Conservation (phyloP, 2,329 filamentous ascomycete species). For the Epichloe coenophiala region DNA sequence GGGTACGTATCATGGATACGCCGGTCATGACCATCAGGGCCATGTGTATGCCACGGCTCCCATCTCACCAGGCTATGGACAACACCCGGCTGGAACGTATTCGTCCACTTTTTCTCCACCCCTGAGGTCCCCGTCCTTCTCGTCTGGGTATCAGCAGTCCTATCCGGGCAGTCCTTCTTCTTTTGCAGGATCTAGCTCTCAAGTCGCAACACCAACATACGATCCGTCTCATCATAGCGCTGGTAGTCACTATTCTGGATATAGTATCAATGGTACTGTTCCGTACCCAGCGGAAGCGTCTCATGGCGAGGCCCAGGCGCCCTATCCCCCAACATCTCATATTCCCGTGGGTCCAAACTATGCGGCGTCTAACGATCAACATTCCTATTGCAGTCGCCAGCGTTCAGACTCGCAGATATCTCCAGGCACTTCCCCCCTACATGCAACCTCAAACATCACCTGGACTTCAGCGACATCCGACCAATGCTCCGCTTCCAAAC, state of each 20-base stretch:
- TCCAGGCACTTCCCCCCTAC: constrained; percentile 32
- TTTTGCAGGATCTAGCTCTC: constrained; percentile 12
- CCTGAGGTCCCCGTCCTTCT: constrained; percentile 16
- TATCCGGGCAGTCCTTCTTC: constrained; percentile 22
- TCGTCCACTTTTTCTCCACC: constrained; percentile 10
- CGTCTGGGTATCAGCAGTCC: constrained; percentile 27
- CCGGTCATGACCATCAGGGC: constrained; percentile 25
- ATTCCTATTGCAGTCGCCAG: constrained; percentile 29
- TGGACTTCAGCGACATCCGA: constrained; percentile 42
- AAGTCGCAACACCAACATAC: constrained; percentile 19
- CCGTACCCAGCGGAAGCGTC: constrained; percentile 18
- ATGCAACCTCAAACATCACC: constrained; percentile 27
- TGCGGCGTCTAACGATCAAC: constrained; percentile 30
- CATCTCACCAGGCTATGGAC: constrained; percentile 21
- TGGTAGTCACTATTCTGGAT: constrained; percentile 18
- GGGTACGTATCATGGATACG: constrained; percentile 35
- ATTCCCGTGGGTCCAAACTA: constrained; percentile 41
- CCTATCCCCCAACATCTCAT: constrained; percentile 38
- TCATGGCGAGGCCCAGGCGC: constrained; percentile 20
- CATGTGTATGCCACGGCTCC: constrained; percentile 26
- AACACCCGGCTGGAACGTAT: constrained; percentile 24
- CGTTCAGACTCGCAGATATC: constrained; percentile 39
- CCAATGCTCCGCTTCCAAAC: constrained; percentile 45
- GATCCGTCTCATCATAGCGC: constrained; percentile 21
- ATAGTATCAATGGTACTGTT: constrained; percentile 12